Evolutionary conservation across 1,284 basidiomycete genomes (phyloP).

Genomic region (Marasmius oreades): DNA sequence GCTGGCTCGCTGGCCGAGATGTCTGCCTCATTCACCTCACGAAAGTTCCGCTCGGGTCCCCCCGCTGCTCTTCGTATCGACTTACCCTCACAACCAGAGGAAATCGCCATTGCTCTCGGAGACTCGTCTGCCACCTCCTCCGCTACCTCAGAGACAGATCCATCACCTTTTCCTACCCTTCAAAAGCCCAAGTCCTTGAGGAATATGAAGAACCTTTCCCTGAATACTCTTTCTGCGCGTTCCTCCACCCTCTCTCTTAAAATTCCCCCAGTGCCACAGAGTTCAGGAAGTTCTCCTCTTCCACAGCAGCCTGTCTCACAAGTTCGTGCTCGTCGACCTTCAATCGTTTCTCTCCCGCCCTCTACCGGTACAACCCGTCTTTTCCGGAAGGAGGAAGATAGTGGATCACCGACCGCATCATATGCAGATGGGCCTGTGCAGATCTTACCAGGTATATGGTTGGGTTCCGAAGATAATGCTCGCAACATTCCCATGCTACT

Average conservation of each 20-base stretch:
- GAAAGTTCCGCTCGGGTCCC: constrained; percentile 45
- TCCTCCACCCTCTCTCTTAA: constrained; percentile 48
- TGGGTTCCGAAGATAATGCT: constrained; percentile 94
- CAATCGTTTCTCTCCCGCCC: constrained; percentile 60
- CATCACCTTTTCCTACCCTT: constrained; percentile 38
- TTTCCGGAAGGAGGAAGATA: constrained; percentile 67
- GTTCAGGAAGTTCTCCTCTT: constrained; percentile 21
- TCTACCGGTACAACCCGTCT: constrained; percentile 43
- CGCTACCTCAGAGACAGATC: constrained; percentile 49
- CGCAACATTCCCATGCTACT: constrained; percentile 70
- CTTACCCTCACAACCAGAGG: constrained; percentile 43
- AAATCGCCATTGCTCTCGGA: constrained; percentile 45
- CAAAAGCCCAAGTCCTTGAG: constrained; percentile 41
- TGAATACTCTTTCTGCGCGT: constrained; percentile 59
- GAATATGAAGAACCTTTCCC: constrained; percentile 76
- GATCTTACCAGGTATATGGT: constrained; percentile 86
- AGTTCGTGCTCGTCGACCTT: constrained; percentile 49
- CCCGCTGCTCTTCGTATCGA: constrained; percentile 58
- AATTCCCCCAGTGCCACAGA: constrained; percentile 21
- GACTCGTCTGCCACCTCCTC: constrained; percentile 52
- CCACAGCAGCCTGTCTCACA: constrained; percentile 22
- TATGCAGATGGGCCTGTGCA: constrained; percentile 88
- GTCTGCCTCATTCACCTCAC: constrained; percentile 25
- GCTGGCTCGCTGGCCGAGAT: constrained; percentile 42
- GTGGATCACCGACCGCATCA: constrained; percentile 51